Base-by-base conservation (phyloP, 441 rosid species). In the Eutrema salsugineum region DNA sequence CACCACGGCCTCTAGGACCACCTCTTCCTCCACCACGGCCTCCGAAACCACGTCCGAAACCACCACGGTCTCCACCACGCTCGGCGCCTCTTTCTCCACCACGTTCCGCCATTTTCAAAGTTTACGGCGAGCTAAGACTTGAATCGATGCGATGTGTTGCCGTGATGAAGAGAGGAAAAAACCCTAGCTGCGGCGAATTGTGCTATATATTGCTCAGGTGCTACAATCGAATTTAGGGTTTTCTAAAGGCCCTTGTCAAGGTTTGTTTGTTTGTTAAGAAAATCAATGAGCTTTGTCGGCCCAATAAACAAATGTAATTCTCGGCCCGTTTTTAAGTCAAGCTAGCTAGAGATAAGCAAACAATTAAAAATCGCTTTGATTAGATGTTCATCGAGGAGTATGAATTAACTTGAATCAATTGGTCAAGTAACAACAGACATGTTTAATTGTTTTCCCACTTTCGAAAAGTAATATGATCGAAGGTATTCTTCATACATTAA, bases 1-100 rank as follows among this genome's bases (percentile, higher is more conserved):
- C 83, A 33, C 93, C 84, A 5, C 95, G 77, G 0, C 80, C 77
- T 51, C 94, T 84, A 5, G 87, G 96, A 39, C 85, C 90, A 1
- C 92, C 88, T 7, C 94, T 75, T 5, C 84, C 83, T 4, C 85
- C 82, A 0, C 78, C 83, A 15, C 87, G 88, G 2, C 81, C 86
- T 0, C 93, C 93, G 36, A 77, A 66, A 53, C 80, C 80, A 35
- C 84, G 81, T 0, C 84, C 77, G 66, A 86, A 84, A 0, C 84
- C 80, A 5, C 90, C 91, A 16, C 90, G 85, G 1, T 82, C 90
- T 11, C 91, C 90, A 1, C 58, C 58, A 33, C 65, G 65, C 33
- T 60, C 78, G 0, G 0, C 72, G 5, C 77, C 60, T 1, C 71
- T 50, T 39, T 74, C 91, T 85, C 89, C 63, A 4, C 65, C 81